Evolutionary conservation across 805 yeast genomes (phyloP).

Genomic region (Tetrapisispora fleetii): DNA sequence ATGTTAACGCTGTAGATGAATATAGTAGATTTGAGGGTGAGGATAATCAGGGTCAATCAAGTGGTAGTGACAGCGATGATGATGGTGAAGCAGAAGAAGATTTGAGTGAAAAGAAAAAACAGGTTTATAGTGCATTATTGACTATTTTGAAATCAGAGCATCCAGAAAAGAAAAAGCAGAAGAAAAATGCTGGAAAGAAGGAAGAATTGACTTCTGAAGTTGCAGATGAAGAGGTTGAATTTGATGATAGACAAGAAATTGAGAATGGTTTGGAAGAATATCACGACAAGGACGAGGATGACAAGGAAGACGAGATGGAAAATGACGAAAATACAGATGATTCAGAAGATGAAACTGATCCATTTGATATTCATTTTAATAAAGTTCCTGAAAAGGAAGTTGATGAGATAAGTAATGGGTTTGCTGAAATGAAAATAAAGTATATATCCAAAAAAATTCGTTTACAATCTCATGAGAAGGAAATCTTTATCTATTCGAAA

Average conservation of each 20-base stretch:
- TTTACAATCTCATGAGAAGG: slow-evolving; percentile 9
- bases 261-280: slow-evolving; percentile 8
- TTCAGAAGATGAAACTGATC: slow-evolving; percentile 45
- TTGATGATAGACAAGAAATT: slow-evolving; percentile 17
- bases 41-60: slow-evolving; percentile 5
- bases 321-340: slow-evolving; percentile 28
- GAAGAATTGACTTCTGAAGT: slow-evolving; percentile 15
- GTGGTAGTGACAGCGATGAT: slow-evolving; percentile 7
- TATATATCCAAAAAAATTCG: slow-evolving; percentile 17
- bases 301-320: slow-evolving; percentile 10
- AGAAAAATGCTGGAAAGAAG: slow-evolving; percentile 12
- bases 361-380: slow-evolving; percentile 71
- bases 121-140: slow-evolving; percentile 58
- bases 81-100: slow-evolving; percentile 12
- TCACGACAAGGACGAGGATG: slow-evolving; percentile 16
- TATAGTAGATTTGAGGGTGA: slow-evolving; percentile 9
- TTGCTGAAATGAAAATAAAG: slow-evolving; percentile 24
- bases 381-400: slow-evolving; percentile 30
- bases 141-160: slow-evolving; percentile 48
- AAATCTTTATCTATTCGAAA: slow-evolving; percentile 19
- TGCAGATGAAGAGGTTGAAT: slow-evolving; percentile 23
- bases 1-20: slow-evolving; percentile 10
- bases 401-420: slow-evolving; percentile 30
- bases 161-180: slow-evolving; percentile 15
- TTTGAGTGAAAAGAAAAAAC: slow-evolving; percentile 27